Evolutionary conservation across 2,329 filamentous ascomycete genomes (phyloP), one percentile per base, ranked within the genome.

Genomic region (Xylariaceae sp.): DNA sequence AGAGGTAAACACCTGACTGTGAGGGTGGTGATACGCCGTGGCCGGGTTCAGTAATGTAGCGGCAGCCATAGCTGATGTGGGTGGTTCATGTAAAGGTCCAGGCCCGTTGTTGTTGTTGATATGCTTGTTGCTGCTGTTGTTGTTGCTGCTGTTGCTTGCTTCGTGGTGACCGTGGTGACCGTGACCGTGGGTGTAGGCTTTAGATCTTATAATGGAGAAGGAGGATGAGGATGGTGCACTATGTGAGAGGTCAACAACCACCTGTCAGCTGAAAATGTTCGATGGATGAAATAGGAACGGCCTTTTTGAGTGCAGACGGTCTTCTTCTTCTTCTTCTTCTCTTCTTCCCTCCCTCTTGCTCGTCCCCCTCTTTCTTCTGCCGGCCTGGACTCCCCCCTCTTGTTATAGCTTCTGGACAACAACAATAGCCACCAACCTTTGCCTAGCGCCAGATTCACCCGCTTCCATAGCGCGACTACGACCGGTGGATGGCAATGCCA

Each of bases 401-500:
- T 58, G 59, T 55, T 59, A 59, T 59, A 66, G 63, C 23, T 60
- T 65, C 55, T 58, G 63, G 57, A 59, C 58, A 58, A 63, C 59
- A 64, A 72, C 59, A 63, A 61, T 41, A 64, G 71, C 55, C 57
- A 62, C 71, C 64, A 64, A 72, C 71, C 71, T 73, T 72, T 71
- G 70, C 70, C 70, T 73, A 69, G 67, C 67, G 63, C 69, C 68
- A 69, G 70, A 71, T 70, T 70, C 69, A 69, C 69, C 71, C 68
- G 68, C 63, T 69, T 73, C 71, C 71, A 73, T 73, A 71, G 69
- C 71, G 68, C 69, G 67, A 71, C 68, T 68, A 61, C 67, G 62
- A 67, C 70, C 68, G 65, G 60, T 61, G 49, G 57, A 64, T 67
- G 60, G 64, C 65, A 64, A 61, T 71, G 64, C 70, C 70, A 68